Conservation (phyloP, 2,329 filamentous ascomycete species). For the Curvularia spicifera region DNA sequence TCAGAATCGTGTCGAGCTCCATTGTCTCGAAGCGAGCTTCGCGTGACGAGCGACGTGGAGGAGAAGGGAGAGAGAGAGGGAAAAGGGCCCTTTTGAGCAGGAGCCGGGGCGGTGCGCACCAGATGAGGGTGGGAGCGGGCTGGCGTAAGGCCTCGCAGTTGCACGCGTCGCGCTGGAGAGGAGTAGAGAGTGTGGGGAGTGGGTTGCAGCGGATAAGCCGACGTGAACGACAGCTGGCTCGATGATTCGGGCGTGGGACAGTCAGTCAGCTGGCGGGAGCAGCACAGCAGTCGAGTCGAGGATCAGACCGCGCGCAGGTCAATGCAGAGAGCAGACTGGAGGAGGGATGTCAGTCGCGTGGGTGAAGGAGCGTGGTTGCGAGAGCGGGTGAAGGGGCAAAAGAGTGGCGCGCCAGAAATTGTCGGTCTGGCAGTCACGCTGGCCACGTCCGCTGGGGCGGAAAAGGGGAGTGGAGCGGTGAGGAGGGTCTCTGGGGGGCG, state of each 20-base stretch:
- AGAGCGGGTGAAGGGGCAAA: slow-evolving; percentile 19
- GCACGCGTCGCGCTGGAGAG: slow-evolving; percentile 27
- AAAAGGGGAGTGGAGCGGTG: slow-evolving; percentile 48
- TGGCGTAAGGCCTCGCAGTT: slow-evolving; percentile 35
- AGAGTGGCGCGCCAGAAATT: slow-evolving; percentile 32
- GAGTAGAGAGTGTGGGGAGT: not conserved
- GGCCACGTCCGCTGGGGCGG: slow-evolving; percentile 36
- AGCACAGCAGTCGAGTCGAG: slow-evolving; percentile 31
- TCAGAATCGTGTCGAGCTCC: slow-evolving; percentile 53
- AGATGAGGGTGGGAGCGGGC: slow-evolving; percentile 32
- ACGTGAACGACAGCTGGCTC: slow-evolving; percentile 26
- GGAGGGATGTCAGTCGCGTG: slow-evolving; percentile 39
- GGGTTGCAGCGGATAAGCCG: not conserved
- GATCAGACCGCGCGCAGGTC: slow-evolving; percentile 48
- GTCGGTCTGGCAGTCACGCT: slow-evolving; percentile 36
- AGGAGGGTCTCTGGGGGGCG: slow-evolving; percentile 31
- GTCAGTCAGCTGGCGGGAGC: slow-evolving; percentile 29
- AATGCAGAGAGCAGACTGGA: slow-evolving; percentile 49
- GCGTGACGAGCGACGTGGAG: slow-evolving; percentile 27
- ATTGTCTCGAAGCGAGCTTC: slow-evolving; percentile 35
- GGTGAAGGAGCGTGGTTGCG: slow-evolving; percentile 24
- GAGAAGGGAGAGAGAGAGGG: slow-evolving; percentile 16
- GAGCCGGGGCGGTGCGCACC: slow-evolving; percentile 45
- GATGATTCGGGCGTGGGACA: slow-evolving; percentile 31
- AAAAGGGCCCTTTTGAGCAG: slow-evolving; percentile 18